Evolutionary conservation across 2,329 filamentous ascomycete species (phyloP).

Genomic region (Aspergillus sp.): DNA sequence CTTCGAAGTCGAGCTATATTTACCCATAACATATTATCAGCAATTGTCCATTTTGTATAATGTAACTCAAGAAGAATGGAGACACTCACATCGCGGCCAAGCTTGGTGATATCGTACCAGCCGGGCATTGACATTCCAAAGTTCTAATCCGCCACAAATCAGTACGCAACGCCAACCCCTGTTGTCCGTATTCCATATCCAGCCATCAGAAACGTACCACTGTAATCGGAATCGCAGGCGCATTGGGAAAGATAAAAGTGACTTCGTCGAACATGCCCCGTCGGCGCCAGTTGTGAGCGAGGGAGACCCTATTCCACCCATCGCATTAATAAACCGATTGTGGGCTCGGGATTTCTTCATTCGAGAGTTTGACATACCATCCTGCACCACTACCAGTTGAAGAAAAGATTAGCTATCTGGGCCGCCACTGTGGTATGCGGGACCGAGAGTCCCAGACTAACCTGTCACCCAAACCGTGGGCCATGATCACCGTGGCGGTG

Average conservation of each 20-base stretch:
- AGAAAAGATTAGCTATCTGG: slow-evolving; percentile 4
- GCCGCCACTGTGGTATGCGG: background rate
- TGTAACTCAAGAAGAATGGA: background rate
- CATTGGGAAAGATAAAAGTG: slow-evolving; percentile 92
- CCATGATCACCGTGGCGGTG: slow-evolving; percentile 91
- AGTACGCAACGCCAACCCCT: background rate
- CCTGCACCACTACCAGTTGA: slow-evolving; percentile 45
- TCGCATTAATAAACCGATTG: background rate
- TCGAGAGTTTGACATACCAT: slow-evolving; percentile 37
- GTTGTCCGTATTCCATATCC: background rate
- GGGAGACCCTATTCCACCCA: slow-evolving; percentile 55
- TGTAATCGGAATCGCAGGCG: slow-evolving; percentile 83
- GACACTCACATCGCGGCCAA: slow-evolving; percentile 41
- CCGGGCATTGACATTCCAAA: slow-evolving; percentile 78
- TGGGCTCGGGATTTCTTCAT: background rate
- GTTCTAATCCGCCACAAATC: slow-evolving; percentile 52
- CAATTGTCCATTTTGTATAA: background rate
- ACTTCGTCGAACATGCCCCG: slow-evolving; percentile 81
- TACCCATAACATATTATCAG: background rate
- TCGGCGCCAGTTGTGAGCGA: slow-evolving; percentile 84
- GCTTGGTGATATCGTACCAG: slow-evolving; percentile 51
- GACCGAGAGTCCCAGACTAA: slow-evolving; percentile 31
- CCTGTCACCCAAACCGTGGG: slow-evolving; percentile 92
- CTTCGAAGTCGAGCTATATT: slow-evolving; percentile 38
- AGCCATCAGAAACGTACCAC: slow-evolving; percentile 49